Percentiles rank a stretch among this genome's conserved stretches.
These are phyloP conservation scores for Urtica urens DNA, from an alignment of 306 rosid genomes.

Conservation along the genomic window DNA sequence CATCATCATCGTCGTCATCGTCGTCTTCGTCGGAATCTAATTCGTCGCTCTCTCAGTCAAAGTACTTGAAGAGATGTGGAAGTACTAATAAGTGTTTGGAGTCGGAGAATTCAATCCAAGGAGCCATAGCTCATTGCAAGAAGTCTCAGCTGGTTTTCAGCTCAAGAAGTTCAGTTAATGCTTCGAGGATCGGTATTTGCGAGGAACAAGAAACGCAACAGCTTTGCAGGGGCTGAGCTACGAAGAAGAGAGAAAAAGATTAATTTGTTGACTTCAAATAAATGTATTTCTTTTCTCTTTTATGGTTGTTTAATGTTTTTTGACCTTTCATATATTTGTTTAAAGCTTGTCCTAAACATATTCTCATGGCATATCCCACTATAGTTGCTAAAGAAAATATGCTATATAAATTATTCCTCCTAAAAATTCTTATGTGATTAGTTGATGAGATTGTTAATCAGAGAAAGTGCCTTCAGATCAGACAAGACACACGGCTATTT, in stretches of 20 bases:
- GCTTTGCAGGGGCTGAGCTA: conserved; percentile 43
- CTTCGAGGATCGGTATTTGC: conserved; percentile 34
- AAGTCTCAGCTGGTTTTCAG: conserved; percentile 49
- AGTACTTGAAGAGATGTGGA: conserved; percentile 61
- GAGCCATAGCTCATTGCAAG: conserved; percentile 97
- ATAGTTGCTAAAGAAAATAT: no score
- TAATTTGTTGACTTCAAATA: conserved; percentile 6
- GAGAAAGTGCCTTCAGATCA: no score
- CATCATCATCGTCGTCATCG: conserved; percentile 7
- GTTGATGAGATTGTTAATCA: no score
- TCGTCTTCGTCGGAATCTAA: conserved; percentile 22
- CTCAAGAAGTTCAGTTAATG: conserved; percentile 41
- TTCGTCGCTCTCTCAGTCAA: conserved; percentile 20
- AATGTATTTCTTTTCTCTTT: neutral
- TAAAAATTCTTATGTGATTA: no score
- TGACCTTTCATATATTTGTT: no score
- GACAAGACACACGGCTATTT: no score
- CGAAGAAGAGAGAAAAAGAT: conserved; percentile 1
- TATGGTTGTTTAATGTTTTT: no score
- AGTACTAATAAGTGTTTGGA: conserved; percentile 61
- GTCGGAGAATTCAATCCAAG: conserved; percentile 77
- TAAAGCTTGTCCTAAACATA: no score
- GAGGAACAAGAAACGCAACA: conserved; percentile 40
- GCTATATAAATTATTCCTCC: no score
- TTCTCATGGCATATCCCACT: no score